Evolutionary conservation across 306 rosid species (phyloP).

Genomic region (Erythrophleum fordii): DNA sequence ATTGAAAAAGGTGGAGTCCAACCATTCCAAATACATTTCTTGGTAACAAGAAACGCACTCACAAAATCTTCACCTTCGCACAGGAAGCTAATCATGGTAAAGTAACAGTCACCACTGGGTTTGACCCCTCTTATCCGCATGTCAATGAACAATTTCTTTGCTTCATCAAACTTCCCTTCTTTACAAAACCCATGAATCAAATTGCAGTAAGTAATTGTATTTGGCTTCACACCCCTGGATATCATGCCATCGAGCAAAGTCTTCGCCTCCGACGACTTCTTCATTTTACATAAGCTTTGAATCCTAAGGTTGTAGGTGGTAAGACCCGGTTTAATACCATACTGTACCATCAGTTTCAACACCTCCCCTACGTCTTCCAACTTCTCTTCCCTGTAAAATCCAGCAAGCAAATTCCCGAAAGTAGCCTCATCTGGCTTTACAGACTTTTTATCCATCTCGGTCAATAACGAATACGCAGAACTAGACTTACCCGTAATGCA

Average conservation of each 20-base stretch:
- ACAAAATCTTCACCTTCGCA: constrained; percentile 59
- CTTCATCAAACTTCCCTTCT: constrained; percentile 70
- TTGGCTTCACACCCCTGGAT: constrained; percentile 61
- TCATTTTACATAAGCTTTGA: constrained; percentile 73
- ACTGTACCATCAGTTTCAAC: constrained; percentile 60
- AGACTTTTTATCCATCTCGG: constrained; percentile 73
- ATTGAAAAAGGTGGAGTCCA: constrained; percentile 78
- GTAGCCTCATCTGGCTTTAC: constrained; percentile 59
- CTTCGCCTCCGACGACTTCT: constrained; percentile 64
- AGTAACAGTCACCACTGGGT: constrained; percentile 60
- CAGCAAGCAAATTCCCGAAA: constrained; percentile 49
- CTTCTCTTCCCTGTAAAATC: constrained; percentile 72
- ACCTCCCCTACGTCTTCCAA: constrained; percentile 75
- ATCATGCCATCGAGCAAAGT: constrained; percentile 72
- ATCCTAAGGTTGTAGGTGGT: constrained; percentile 72
- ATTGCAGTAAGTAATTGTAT: constrained; percentile 52
- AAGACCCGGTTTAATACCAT: constrained; percentile 45
- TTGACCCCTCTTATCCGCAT: constrained; percentile 55
- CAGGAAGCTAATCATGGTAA: constrained; percentile 53
- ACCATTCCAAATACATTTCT: constrained; percentile 57
- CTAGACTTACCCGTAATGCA: constrained; percentile 60
- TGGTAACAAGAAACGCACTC: constrained; percentile 46
- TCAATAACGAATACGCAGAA: constrained; percentile 60
- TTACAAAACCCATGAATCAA: constrained; percentile 79
- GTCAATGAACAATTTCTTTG: constrained; percentile 52